Evolutionary conservation across 345 rosid species (phyloP).

Genomic region (Pugionium cornutum): DNA sequence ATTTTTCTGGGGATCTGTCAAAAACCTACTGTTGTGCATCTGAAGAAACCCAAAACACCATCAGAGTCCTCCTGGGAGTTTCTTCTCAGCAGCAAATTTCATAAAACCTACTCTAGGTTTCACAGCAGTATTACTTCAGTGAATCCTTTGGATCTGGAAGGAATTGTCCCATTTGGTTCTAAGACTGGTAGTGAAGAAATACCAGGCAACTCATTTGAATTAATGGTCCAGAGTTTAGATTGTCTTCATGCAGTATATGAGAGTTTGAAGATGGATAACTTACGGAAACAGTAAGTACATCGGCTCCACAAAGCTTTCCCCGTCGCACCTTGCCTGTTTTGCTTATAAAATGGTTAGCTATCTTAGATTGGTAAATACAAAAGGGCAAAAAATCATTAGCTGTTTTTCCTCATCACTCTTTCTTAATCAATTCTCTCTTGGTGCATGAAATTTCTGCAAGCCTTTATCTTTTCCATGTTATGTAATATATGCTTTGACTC

Average conservation of each 20-base stretch:
- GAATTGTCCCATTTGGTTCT: slow-evolving; percentile 40
- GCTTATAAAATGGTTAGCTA: slow-evolving; percentile 22
- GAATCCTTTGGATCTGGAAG: slow-evolving; percentile 37
- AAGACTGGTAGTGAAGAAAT: slow-evolving; percentile 40
- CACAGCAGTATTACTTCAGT: slow-evolving; percentile 46
- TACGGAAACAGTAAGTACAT: slow-evolving; percentile 71
- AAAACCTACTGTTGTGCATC: slow-evolving; percentile 45
- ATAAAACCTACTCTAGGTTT: slow-evolving; percentile 59
- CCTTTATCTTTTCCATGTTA: neutral
- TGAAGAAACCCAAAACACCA: slow-evolving; percentile 39
- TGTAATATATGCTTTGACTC: slow-evolving; percentile 4
- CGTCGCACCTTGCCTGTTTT: neutral
- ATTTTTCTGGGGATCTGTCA: slow-evolving; percentile 63
- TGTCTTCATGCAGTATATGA: slow-evolving; percentile 91
- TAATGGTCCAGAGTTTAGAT: slow-evolving; percentile 62
- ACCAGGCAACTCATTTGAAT: slow-evolving; percentile 47
- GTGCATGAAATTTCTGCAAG: slow-evolving; percentile 22
- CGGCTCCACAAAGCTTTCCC: slow-evolving; percentile 20
- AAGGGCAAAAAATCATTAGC: neutral
- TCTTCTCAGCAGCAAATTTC: slow-evolving; percentile 80
- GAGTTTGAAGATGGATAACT: slow-evolving; percentile 85
- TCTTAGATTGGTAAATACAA: slow-evolving; percentile 1
- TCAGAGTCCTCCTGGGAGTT: slow-evolving; percentile 79
- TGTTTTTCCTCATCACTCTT: slow-evolving; percentile 10
- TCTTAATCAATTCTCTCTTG: slow-evolving; percentile 13